Base-by-base conservation (phyloP, 2,329 filamentous ascomycete species). In the Rhexocercosporidium sp. region DNA sequence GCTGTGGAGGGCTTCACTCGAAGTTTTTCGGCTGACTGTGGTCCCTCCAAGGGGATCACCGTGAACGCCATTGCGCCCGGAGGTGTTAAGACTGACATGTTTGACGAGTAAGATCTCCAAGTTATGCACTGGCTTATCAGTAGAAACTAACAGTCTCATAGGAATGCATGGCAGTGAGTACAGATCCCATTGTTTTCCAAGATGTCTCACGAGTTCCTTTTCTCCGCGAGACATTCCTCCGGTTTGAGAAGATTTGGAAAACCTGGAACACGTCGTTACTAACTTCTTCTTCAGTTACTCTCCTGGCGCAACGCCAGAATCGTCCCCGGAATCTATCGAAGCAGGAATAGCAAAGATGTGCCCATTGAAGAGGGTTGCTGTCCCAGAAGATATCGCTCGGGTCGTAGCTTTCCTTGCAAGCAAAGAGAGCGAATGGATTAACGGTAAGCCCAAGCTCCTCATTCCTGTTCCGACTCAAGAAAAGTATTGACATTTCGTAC, bases 1-100 rank as follows among this genome's bases (percentile, higher is more conserved):
- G 88, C 91, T 39, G 88, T 93, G 66, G 91, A 93, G 78, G 89
- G 89, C 16, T 92, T 93, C 79, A 88, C 90, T 73, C 90, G 91
- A 77, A 88, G 85, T 71, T 91, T 94, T 78, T 88, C 91, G 1
- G 60, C 63, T 22, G 70, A 89, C 78, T 84, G 82, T 62, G 89
- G 88, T 0, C 59, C 59, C 6, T 77, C 78, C 49, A 84, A 91
- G 73, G 81, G 86, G 65, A 91, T 92, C 75, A 90, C 86, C 0
- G 88, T 86, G 18, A 92, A 92, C 70, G 84, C 85, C 0, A 91
- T 91, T 71, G 88, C 87, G 0, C 90, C 90, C 0, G 90, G 90
- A 0, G 89, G 91, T 51, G 87, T 91, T 0, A 86, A 85, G 1
- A 90, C 88, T 0, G 80, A 82, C 0, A 91, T 91, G 88, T 91